phyloP scores from a whole-genome alignment of 148 eudicot species.

The Cornus kousa region DNA sequence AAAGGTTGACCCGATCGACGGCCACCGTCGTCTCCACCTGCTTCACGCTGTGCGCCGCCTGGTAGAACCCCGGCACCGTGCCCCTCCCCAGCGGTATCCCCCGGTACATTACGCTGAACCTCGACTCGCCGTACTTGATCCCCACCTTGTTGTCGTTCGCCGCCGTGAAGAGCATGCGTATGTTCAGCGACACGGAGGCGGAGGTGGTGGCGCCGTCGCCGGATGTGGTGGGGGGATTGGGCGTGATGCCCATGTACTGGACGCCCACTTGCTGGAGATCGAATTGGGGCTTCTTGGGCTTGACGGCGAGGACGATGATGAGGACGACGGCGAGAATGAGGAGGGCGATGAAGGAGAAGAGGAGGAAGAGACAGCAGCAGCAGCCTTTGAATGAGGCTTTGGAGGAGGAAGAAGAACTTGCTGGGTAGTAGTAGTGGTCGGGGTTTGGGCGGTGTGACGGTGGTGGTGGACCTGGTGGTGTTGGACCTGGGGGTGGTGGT shows the following conservation, averaged over 20 bases:
- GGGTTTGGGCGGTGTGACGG: background rate
- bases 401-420: background rate
- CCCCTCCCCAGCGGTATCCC: slow-evolving; percentile 84
- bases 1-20: slow-evolving; percentile 69
- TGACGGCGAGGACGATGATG: background rate
- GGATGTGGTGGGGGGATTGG: background rate
- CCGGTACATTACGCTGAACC: slow-evolving; percentile 74
- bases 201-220: background rate
- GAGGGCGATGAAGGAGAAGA: background rate
- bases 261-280: background rate
- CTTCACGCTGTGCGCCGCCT: slow-evolving; percentile 73
- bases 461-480: background rate
- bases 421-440: background rate
- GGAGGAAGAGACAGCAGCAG: background rate
- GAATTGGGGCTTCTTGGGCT: background rate
- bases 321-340: background rate
- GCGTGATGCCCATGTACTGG: background rate
- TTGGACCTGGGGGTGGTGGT: too few species aligned
- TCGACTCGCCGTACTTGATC: slow-evolving; percentile 73
- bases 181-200: background rate
- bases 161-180: slow-evolving; percentile 48
- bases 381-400: background rate
- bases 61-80: slow-evolving; percentile 65
- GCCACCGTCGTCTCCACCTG: slow-evolving; percentile 49
- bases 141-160: slow-evolving; percentile 85